Evolutionary conservation across 1,139 yeast species (phyloP), one percentile per base, ranked within the genome.

Genomic region (Geotrichum restrictum): DNA sequence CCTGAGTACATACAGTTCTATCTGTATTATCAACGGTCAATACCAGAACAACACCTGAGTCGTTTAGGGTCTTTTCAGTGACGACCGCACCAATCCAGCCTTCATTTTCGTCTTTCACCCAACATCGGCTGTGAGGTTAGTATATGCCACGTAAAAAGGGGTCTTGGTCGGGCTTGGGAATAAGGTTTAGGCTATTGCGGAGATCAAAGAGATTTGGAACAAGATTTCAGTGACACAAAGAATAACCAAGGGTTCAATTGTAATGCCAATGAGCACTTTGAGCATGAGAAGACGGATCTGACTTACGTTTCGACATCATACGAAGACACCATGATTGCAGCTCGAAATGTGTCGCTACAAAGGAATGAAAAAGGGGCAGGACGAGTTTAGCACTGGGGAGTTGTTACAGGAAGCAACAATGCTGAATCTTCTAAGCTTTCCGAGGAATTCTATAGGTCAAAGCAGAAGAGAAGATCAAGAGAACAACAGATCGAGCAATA

Each of bases 31-130:
- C 53, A 5, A 47, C 27, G 3, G 48, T 77, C 54, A 93, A 73
- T 56, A 78, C 82, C 57, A 88, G 70, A 48, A 74, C 73, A 61
- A 80, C 80, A 58, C 79, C 82, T 40, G 61, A 58, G 51, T 74
- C 78, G 56, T 76, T 76, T 39, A 72, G 74, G 13, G 74, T 69
- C 48, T 75, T 69, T 52, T 80, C 74, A 55, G 79, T 75, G 48
- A 93, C 88, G 56, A 83, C 85, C 46, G 89, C 94, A 42, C 96
- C 95, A 39, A 89, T 75, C 96, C 98, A 93, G 32, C 98, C 98
- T 62, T 81, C 79, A 53, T 78, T 77, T 56, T 84, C 88, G 69
- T 88, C 94, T 34, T 95, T 96, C 63, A 86, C 83, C 98, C 98
- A 93, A 73, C 98, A 91, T 64, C 96, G 91, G 69, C 74, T 70